Evolutionary conservation across 306 rosid species (phyloP).

Genomic region (Cucurbita maxima): DNA sequence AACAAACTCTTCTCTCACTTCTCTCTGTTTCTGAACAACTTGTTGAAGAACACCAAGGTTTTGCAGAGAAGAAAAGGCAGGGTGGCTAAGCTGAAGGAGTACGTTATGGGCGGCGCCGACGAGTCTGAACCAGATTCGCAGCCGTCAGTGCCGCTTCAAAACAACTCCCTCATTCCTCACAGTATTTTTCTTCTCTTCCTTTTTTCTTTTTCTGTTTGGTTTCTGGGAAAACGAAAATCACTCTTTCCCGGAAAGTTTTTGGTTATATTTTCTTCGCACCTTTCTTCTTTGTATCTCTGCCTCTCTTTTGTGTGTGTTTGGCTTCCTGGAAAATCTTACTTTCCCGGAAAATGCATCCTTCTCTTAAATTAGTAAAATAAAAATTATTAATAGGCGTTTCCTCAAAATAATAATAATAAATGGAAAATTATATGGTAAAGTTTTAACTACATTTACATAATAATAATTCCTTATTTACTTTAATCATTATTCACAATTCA

Average conservation of each 20-base stretch:
- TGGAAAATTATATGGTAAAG: background rate
- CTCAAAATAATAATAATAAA: background rate
- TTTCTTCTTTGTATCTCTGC: background rate
- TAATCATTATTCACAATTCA: background rate
- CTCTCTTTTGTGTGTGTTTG: background rate
- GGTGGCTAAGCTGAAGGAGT: background rate
- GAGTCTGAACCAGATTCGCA: constrained; percentile 12
- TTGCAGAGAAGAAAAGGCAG: background rate
- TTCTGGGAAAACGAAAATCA: background rate
- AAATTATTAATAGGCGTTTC: too few species aligned
- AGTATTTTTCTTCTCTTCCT: constrained; percentile 9
- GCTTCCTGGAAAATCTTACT: background rate
- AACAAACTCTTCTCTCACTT: too few species aligned
- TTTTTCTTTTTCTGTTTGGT: background rate
- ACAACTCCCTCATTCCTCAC: constrained; percentile 8
- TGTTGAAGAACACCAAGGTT: too few species aligned
- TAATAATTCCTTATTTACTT: background rate
- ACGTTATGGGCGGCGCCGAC: constrained; percentile 13
- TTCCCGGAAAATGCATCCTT: background rate
- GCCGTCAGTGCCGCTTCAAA: background rate
- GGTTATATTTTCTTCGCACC: background rate
- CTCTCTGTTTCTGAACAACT: too few species aligned
- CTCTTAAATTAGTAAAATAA: too few species aligned
- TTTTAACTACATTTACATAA: background rate
- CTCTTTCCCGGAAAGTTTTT: background rate